phyloP scores from a whole-genome alignment of 108 stramenopile genomes.

The Discostella pseudostelligera region DNA sequence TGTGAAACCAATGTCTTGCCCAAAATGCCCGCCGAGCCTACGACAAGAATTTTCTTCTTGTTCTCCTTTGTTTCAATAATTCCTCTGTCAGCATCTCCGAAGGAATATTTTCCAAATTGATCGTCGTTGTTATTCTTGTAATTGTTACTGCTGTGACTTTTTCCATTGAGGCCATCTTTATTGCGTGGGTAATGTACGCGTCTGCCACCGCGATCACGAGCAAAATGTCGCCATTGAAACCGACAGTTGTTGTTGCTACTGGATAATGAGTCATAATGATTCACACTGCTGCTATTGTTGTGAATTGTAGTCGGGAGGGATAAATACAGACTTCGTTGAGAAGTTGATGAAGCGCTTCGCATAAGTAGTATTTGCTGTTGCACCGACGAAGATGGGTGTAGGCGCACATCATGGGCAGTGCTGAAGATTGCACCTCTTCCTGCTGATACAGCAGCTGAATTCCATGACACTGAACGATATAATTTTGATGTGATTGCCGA shows the following conservation, averaged over 20 bases:
- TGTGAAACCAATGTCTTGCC: conserved; percentile 50
- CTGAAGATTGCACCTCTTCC: too few relatives aligned
- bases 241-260: neutral
- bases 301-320: too few relatives aligned
- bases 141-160: neutral
- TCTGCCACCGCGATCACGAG: conserved; percentile 1
- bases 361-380: too few relatives aligned
- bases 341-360: neutral
- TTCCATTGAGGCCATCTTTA: neutral
- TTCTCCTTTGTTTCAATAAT: neutral
- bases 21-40: conserved; percentile 71
- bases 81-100: neutral
- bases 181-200: neutral
- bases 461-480: too few relatives aligned
- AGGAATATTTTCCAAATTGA: neutral
- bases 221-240: conserved; percentile 3
- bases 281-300: neutral
- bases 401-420: too few relatives aligned
- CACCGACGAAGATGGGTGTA: too few relatives aligned
- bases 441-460: too few relatives aligned
- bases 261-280: neutral
- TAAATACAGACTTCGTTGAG: neutral
- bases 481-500: too few relatives aligned
- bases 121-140: neutral
- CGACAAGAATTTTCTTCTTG: conserved; percentile 58